Base-by-base conservation (phyloP, 495 filamentous ascomycete genomes). In the Clavariopsis aquatica region DNA sequence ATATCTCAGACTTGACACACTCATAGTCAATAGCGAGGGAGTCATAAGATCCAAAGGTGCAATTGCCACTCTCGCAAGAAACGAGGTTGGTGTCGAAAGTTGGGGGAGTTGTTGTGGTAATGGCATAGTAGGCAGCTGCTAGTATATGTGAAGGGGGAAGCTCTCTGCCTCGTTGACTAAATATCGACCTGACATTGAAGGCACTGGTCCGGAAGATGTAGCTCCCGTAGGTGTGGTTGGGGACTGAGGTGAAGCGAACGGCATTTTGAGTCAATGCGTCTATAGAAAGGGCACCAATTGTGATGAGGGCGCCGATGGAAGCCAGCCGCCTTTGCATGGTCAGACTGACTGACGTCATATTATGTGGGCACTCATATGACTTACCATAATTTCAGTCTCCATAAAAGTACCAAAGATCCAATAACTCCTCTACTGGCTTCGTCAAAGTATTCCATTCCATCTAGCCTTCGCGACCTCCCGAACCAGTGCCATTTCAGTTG, bases 401-500 rank as follows among this genome's bases (percentile, higher is more conserved):
- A 45, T 7, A 57, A 23, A 24, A 57, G 54, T 27, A 31, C 29
- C 13, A 57, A 46, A 1, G 54, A 57, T 19, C 54, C 54, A 1
- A 46, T 12, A 13, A 57, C 23, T 3, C 54, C 54, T n/a, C 54
- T 13, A 26, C 54, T 57, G 15, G 54, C 54, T 12, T 57, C 54
- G 23, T 57, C 54, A 34, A 57, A 57, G 20, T 27, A n/a, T 46
- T 57, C 54, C 8, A 57, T 29, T 15, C 23, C 38, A 38, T 22
- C 20, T 3, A 57, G 31, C 23, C 13, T 43, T 26, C 22, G 15
- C 7, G 31, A 15, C 15, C n/a, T 15, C 19, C 23, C 13, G 28
- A 57, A 57, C 54, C 54, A 57, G 20, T 12, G 23, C 54, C 54
- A 57, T 27, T 46, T 57, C n/a, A 57, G 23, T 27, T 57, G 54